A percentile compares a stretch with the other conserved stretches of the same genome.
phyloP scores from a whole-genome alignment of 768 basidiomycete genomes.

The Lactarius trivialis region DNA sequence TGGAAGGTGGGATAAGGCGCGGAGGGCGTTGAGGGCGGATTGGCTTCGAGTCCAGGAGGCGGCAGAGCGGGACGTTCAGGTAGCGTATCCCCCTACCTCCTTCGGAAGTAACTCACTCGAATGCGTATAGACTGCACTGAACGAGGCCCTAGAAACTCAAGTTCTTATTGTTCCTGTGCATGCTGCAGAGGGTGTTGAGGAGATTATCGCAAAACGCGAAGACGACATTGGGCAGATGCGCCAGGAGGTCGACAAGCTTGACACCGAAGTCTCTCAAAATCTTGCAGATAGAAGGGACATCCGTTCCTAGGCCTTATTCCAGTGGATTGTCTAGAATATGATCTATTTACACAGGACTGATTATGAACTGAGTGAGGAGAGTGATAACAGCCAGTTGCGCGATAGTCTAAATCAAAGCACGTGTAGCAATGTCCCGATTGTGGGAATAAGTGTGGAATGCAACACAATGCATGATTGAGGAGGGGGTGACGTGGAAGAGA shows the following conservation, averaged over 20 bases:
- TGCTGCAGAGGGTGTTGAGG: slow-evolving; percentile 23
- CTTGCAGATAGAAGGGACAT: neutral
- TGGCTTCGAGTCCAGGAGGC: slow-evolving; percentile 28
- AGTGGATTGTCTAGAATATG: slow-evolving; percentile 6
- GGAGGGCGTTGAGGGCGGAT: slow-evolving; percentile 26
- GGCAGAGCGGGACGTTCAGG: slow-evolving; percentile 28
- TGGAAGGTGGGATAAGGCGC: slow-evolving; percentile 28
- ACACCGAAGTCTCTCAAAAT: neutral
- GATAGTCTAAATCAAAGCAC: neutral
- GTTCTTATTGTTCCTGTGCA: slow-evolving; percentile 21
- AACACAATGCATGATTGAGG: neutral
- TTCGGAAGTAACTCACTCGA: neutral
- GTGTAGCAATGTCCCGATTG: neutral
- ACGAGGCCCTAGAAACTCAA: slow-evolving; percentile 18
- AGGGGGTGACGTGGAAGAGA: neutral
- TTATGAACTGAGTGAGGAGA: slow-evolving; percentile 19
- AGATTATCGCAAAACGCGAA: slow-evolving; percentile 12
- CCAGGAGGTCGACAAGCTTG: slow-evolving; percentile 10
- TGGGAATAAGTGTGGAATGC: neutral
- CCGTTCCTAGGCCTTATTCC: neutral
- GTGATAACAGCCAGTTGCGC: neutral
- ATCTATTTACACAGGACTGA: slow-evolving; percentile 17
- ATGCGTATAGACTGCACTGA: slow-evolving; percentile 14
- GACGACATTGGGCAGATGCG: slow-evolving; percentile 12
- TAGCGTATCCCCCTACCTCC: neutral